Base-by-base conservation (phyloP, 208 protist genomes). In the Trichomonas vaginalis region DNA sequence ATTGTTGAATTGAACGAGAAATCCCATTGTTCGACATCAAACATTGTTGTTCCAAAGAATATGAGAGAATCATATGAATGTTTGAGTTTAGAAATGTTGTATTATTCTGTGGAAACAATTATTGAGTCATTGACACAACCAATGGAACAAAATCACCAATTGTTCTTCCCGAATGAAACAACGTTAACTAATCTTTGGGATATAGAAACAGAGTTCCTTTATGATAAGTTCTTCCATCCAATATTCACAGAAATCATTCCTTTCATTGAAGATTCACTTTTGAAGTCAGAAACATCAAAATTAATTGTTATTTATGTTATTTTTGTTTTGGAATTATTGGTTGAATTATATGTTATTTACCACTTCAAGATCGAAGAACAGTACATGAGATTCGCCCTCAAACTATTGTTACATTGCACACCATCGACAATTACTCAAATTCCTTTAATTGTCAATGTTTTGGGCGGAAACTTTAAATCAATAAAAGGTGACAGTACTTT, bases 161-260 rank as follows among this genome's bases (percentile, higher is more conserved):
- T 56, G 49, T 56, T 56, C 49, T 21, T 56, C 12, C 49, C 49
- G 15, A 86, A 42, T 45, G 79, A 42, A 15, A 10, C 23, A 45
- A 45, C n/a, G 17, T 15, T 45, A 17, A 42, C 21, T 27, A 35
- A 86, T 17, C 37, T 86, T 45, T 86, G 79, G 79, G 14, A 45
- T 86, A 86, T 86, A 1, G n/a, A 10, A 14, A 35, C 79, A 14
- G 35, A 39, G 14, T 42, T 86, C 9, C 79, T 86, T 86, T 86
- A 86, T 86, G 79, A 86, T 86, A 86, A 6, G 42, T 86, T 86
- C 6, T 86, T 86, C n/a, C n/a, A 86, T 86, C 79, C 79, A 86
- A 90, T 90, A 17, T 90, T 90, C 42, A 37, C 46, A 15, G 82
- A 37, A 23, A 90, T 90, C 17, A 14, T 48, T 90, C 37, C 37